Percentiles rank a stretch among this genome's conserved stretches.
Evolutionary conservation across 2,329 filamentous ascomycete species (phyloP).

Genomic region (Fusarium verrucosum): DNA sequence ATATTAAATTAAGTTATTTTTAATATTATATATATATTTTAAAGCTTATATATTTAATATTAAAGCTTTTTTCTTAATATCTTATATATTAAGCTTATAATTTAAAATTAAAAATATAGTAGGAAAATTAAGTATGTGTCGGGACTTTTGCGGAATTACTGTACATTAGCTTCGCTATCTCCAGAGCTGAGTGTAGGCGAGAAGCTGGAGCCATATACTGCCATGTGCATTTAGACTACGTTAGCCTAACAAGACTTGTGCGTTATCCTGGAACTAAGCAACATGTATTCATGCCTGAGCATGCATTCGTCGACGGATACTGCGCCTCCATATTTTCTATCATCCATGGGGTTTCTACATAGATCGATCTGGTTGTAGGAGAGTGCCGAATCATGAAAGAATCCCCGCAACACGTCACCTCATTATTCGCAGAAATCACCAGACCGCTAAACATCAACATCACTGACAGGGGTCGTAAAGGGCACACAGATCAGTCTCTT

Average conservation of each 20-base stretch:
- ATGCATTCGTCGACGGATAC: neutral
- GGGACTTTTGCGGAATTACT: no score
- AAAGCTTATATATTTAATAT: no score
- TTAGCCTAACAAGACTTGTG: neutral
- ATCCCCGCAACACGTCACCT: conserved; percentile 41
- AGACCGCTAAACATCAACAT: conserved; percentile 30
- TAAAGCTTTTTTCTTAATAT: no score
- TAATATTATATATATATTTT: no score
- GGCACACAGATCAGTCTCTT: neutral
- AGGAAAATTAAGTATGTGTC: no score
- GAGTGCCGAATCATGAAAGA: conserved; percentile 26
- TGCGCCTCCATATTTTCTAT: conserved; percentile 1
- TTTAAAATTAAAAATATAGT: no score
- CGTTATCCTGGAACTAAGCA: neutral
- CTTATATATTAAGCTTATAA: no score
- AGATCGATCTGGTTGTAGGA: conserved; percentile 14
- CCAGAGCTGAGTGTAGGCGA: neutral
- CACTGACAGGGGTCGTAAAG: conserved; percentile 28
- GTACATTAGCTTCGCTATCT: no score
- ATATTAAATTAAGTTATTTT: no score
- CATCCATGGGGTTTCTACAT: conserved; percentile 10
- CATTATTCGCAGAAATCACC: conserved; percentile 41
- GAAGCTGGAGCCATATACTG: neutral
- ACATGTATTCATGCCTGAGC: neutral
- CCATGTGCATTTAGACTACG: neutral